phyloP scores from a whole-genome alignment of 106 monocot genomes.

The Platanthera guangdongensis region DNA sequence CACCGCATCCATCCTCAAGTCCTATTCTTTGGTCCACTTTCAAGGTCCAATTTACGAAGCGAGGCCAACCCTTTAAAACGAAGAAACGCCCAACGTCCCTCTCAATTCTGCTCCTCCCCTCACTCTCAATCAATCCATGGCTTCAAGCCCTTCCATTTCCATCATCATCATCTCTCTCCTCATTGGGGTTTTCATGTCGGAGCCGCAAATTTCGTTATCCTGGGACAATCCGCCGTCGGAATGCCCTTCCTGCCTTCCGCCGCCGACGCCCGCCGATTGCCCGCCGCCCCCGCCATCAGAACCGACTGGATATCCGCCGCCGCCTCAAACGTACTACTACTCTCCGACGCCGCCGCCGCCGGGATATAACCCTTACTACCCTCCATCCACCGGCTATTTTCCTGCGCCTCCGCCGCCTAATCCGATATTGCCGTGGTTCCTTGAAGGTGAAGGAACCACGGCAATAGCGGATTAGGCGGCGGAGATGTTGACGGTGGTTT shows the following conservation, averaged over 20 bases:
- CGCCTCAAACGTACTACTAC: constrained; percentile 16
- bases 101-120: background rate
- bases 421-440: constrained; percentile 52
- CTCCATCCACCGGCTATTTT: constrained; percentile 22
- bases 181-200: constrained; percentile 3
- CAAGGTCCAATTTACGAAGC: too few species aligned
- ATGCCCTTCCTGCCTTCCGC: constrained; percentile 42
- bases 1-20: too few species aligned
- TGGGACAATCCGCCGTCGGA: constrained; percentile 25
- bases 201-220: background rate
- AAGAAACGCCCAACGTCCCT: constrained; percentile 8
- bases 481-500: background rate
- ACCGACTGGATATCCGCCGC: background rate
- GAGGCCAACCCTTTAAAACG: background rate
- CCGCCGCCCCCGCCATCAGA: constrained; percentile 14
- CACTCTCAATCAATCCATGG: background rate
- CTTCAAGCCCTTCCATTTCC: background rate
- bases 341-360: constrained; percentile 32
- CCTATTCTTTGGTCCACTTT: too few species aligned
- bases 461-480: too few species aligned
- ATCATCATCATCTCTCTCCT: constrained; percentile 6
- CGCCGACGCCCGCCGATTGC: constrained; percentile 10
- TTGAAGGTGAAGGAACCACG: too few species aligned
- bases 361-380: constrained; percentile 24
- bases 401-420: constrained; percentile 62